phyloP scores from a whole-genome alignment of 1,139 yeast genomes.

The Scheffersomyces lignicola region DNA sequence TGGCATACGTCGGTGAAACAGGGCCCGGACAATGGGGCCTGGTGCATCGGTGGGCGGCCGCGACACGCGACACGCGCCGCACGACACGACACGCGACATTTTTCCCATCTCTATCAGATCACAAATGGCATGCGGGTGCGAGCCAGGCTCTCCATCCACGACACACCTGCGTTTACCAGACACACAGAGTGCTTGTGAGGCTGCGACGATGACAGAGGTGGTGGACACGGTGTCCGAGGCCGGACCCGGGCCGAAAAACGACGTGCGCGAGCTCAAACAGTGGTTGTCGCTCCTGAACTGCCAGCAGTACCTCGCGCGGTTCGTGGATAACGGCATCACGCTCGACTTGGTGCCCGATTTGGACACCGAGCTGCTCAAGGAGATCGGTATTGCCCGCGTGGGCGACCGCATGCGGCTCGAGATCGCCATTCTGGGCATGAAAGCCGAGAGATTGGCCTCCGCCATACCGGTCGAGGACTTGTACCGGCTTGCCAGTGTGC shows the following conservation, averaged over 20 bases:
- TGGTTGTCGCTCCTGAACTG: conserved; percentile 41
- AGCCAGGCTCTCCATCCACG: too few species aligned
- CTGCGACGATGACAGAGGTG: too few species aligned
- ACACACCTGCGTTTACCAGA: too few species aligned
- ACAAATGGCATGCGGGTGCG: too few species aligned
- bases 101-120: too few species aligned
- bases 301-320: conserved; percentile 35
- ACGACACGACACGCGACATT: too few species aligned
- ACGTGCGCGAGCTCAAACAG: conserved; percentile 26
- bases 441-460: conserved; percentile 36
- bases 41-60: too few species aligned
- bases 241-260: conserved; percentile 6
- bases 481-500: conserved; percentile 24
- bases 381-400: conserved; percentile 70
- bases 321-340: conserved; percentile 54
- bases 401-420: conserved; percentile 80
- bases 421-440: conserved; percentile 48
- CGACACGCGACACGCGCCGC: too few species aligned
- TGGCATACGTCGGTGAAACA: too few species aligned
- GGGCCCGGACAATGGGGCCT: too few species aligned
- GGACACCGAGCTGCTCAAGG: conserved; percentile 68
- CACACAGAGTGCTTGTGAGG: too few species aligned
- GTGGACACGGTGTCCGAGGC: too few species aligned
- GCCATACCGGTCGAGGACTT: conserved; percentile 33
- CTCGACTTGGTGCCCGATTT: conserved; percentile 61